Evolutionary conservation across 768 basidiomycete genomes (phyloP).

Genomic region (Pulveroboletus ravenelii): DNA sequence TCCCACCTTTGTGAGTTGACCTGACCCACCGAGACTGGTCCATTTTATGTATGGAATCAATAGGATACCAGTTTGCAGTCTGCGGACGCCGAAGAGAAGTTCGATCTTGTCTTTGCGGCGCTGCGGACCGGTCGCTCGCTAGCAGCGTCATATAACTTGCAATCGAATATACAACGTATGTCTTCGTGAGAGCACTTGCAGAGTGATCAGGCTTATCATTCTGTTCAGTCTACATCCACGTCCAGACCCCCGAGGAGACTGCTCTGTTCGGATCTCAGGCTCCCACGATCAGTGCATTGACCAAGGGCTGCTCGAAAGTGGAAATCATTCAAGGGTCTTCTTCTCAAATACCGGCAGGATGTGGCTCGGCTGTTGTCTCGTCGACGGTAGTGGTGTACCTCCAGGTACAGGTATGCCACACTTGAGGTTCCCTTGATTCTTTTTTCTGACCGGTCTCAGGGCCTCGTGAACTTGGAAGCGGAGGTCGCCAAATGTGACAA

Average conservation of each 20-base stretch:
- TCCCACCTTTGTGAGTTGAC: constrained; percentile 65
- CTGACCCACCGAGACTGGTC: neutral
- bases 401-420: constrained; percentile 68
- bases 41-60: neutral
- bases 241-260: constrained; percentile 58
- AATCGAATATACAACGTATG: constrained; percentile 54
- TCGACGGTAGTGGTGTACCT: constrained; percentile 73
- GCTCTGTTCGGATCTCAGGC: constrained; percentile 66
- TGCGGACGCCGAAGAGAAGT: constrained; percentile 72
- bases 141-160: constrained; percentile 82
- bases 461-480: constrained; percentile 81
- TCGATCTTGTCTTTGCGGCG: constrained; percentile 79
- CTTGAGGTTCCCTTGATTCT: neutral
- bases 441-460: constrained; percentile 41
- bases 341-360: constrained; percentile 70
- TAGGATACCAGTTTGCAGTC: constrained; percentile 64
- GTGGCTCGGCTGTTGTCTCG: constrained; percentile 78
- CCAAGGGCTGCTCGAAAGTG: constrained; percentile 81
- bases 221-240: constrained; percentile 63
- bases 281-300: constrained; percentile 72
- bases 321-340: constrained; percentile 55
- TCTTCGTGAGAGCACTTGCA: neutral
- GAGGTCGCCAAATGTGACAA: constrained; percentile 90
- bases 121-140: constrained; percentile 50
- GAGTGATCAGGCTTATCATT: neutral